A percentile compares a stretch with the other conserved stretches of the same genome.
phyloP scores from a whole-genome alignment of 768 basidiomycete species.

The Cubamyces sp. region DNA sequence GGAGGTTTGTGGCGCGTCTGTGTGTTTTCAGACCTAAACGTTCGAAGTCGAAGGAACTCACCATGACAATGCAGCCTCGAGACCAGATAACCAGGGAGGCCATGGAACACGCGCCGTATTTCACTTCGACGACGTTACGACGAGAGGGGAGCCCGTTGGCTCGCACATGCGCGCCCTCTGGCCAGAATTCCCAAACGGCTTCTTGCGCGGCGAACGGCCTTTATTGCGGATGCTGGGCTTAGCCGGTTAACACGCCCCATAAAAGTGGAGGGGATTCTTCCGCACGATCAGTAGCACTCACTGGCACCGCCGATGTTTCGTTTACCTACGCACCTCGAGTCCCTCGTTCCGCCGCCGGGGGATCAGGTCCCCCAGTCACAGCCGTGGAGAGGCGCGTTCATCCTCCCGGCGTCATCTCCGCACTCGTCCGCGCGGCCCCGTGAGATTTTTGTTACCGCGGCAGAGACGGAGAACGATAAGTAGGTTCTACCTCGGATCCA shows the following conservation, averaged over 20 bases:
- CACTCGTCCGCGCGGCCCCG: constrained; percentile 48
- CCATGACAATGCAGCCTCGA: constrained; percentile 21
- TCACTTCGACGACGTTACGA: constrained; percentile 12
- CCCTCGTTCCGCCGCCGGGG: constrained; percentile 58
- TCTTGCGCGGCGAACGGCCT: constrained; percentile 21
- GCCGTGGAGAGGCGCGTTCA: constrained; percentile 63
- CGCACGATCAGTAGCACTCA: constrained; percentile 20
- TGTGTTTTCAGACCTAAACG: background rate
- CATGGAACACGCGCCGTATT: constrained; percentile 10
- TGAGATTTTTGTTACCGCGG: constrained; percentile 61
- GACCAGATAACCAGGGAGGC: constrained; percentile 2
- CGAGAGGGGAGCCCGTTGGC: constrained; percentile 1
- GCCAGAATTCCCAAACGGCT: constrained; percentile 16
- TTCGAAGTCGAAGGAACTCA: background rate
- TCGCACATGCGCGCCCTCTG: constrained; percentile 3
- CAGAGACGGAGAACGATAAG: constrained; percentile 75
- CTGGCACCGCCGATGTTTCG: constrained; percentile 44
- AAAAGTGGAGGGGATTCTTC: constrained; percentile 19
- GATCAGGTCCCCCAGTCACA: constrained; percentile 45
- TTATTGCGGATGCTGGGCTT: constrained; percentile 21
- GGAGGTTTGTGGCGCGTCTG: background rate
- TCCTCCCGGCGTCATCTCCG: constrained; percentile 52
- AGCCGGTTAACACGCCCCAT: constrained; percentile 23
- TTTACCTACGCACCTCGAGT: constrained; percentile 62
- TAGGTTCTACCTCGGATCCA: constrained; percentile 41